Percentiles rank a stretch among this genome's conserved stretches.
Evolutionary conservation across 306 rosid species (phyloP).

Genomic region (Astragalus glycyphyllos): DNA sequence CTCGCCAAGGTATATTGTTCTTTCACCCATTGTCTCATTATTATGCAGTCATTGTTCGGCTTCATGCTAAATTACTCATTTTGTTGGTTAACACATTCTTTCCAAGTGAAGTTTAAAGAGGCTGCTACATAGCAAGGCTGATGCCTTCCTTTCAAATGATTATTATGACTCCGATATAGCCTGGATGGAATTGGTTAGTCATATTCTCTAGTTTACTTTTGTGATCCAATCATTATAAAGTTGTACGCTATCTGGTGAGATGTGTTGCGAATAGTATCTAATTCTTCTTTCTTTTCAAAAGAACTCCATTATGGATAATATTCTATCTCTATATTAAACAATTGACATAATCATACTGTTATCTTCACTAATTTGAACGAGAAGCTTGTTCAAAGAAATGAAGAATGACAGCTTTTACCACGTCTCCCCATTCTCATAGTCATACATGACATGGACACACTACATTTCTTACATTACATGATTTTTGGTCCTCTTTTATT

Average conservation of each 20-base stretch:
- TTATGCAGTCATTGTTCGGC: conserved; percentile 10
- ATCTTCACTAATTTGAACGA: neutral
- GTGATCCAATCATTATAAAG: neutral
- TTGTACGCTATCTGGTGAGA: conserved; percentile 5
- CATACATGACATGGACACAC: no score
- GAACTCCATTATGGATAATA: neutral
- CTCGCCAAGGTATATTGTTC: conserved; percentile 68
- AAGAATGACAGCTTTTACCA: neutral
- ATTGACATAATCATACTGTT: neutral
- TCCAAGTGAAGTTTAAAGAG: conserved; percentile 74
- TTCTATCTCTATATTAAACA: neutral
- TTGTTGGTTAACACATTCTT: conserved; percentile 39
- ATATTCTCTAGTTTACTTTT: conserved; percentile 34
- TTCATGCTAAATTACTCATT: conserved; percentile 31
- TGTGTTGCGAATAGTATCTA: conserved; percentile 9
- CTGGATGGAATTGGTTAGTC: conserved; percentile 95
- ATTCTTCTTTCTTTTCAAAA: neutral
- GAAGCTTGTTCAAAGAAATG: conserved; percentile 15
- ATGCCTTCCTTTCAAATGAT: conserved; percentile 90
- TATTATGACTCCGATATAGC: conserved; percentile 91
- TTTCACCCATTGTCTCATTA: conserved; percentile 28
- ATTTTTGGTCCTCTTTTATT: no score
- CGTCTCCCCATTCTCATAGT: no score
- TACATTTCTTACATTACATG: no score
- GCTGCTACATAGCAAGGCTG: conserved; percentile 86